Percentiles rank a stretch among this genome's conserved stretches.
Evolutionary conservation across 2,329 filamentous ascomycete genomes (phyloP).

Genomic region (Lasiodiplodia citricola): DNA sequence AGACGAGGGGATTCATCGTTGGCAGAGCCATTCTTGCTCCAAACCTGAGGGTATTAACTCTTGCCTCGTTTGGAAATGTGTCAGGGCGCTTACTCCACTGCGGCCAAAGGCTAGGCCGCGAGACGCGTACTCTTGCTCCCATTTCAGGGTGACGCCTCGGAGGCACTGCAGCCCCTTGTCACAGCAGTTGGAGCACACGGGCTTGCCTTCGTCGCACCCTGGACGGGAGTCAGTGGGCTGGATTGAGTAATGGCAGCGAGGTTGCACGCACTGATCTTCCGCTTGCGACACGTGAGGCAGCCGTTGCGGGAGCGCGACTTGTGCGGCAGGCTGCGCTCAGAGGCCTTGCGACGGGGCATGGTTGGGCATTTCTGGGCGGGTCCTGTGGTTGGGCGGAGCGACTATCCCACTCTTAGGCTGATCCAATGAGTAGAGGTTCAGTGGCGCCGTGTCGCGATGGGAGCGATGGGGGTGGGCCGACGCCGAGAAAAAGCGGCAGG

Average conservation of each 20-base stretch:
- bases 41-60: constrained; percentile 32
- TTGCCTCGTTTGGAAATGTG: neutral
- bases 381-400: neutral
- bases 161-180: constrained; percentile 44
- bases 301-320: constrained; percentile 44
- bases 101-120: constrained; percentile 51
- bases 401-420: neutral
- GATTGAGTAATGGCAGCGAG: neutral
- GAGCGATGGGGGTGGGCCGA: constrained; percentile 4
- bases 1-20: constrained; percentile 27
- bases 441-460: constrained; percentile 1
- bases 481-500: constrained; percentile 19
- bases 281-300: constrained; percentile 48
- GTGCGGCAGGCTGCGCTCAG: constrained; percentile 27
- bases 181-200: constrained; percentile 44
- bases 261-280: constrained; percentile 38
- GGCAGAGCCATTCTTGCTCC: constrained; percentile 36
- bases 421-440: neutral
- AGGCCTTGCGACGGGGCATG: constrained; percentile 31
- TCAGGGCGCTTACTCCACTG: constrained; percentile 35
- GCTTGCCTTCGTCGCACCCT: constrained; percentile 48
- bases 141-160: constrained; percentile 36
- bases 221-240: neutral
- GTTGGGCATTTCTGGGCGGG: neutral
- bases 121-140: constrained; percentile 46